A percentile compares a stretch with the other conserved stretches of the same genome.
These are phyloP conservation scores for Ophiostoma pallidulum DNA, from an alignment of 2,329 filamentous ascomycete species.

Conservation along the genomic window DNA sequence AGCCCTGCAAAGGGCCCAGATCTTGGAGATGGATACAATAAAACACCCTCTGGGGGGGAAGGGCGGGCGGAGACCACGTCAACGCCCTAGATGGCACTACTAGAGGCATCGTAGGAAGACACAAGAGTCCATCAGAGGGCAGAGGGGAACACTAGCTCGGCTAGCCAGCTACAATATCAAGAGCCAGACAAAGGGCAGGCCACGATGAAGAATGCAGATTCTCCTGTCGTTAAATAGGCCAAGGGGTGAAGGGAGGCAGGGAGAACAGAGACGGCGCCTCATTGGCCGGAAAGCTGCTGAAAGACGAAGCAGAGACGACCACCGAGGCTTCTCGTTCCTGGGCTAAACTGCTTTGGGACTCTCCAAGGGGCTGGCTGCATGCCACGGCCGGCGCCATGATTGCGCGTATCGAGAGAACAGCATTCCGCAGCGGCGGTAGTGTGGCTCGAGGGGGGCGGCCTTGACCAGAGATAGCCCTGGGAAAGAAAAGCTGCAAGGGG, in stretches of 20 bases:
- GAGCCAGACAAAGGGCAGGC: conserved; percentile 1
- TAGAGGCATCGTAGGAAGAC: too few relatives aligned
- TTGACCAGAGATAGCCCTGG: background rate
- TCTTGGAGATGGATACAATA: too few relatives aligned
- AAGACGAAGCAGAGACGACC: background rate
- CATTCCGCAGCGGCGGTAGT: conserved; percentile 4
- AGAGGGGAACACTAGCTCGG: background rate
- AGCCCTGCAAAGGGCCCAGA: too few relatives aligned
- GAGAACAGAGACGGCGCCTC: background rate
- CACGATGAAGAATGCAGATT: conserved; percentile 13
- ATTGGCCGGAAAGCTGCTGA: background rate
- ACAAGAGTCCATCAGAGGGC: too few relatives aligned
- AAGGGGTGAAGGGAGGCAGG: background rate
- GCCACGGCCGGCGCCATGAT: conserved; percentile 1
- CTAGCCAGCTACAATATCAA: too few relatives aligned
- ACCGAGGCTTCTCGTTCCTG: background rate
- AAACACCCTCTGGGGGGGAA: too few relatives aligned
- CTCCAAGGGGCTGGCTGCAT: conserved; percentile 10
- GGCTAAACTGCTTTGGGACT: conserved; percentile 3
- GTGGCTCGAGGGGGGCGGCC: background rate
- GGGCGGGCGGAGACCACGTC: too few relatives aligned
- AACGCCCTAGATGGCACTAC: too few relatives aligned
- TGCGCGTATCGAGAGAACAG: background rate
- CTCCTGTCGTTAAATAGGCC: background rate
- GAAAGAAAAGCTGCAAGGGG: conserved; percentile 5